These are phyloP conservation scores for Teratosphaeria viscida DNA, from an alignment of 2,329 filamentous ascomycete species.

Conservation along the genomic window DNA sequence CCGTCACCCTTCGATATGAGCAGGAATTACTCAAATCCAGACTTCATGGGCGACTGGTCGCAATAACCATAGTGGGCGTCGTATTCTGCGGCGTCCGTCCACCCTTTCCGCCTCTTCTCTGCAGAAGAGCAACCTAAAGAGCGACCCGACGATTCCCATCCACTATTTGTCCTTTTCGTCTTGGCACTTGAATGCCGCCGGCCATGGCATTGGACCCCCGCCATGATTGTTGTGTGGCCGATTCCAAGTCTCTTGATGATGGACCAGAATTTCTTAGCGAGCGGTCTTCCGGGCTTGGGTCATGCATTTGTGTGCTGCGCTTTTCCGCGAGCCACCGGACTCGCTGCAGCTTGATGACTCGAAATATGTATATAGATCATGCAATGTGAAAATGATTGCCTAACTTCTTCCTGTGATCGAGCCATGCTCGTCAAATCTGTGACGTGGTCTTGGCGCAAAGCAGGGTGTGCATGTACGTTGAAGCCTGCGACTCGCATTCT, in stretches of 20 bases:
- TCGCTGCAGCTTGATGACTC: background rate
- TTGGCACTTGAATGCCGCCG: background rate
- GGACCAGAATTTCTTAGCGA: background rate
- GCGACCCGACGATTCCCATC: background rate
- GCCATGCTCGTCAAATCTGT: background rate
- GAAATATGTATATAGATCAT: background rate
- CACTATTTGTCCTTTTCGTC: background rate
- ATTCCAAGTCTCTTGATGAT: background rate
- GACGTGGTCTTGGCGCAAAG: background rate
- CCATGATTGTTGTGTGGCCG: background rate
- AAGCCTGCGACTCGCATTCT: background rate
- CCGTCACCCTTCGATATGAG: constrained; percentile 18
- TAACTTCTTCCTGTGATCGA: background rate
- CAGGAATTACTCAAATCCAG: constrained; percentile 18
- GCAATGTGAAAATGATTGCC: background rate
- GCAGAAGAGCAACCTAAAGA: background rate
- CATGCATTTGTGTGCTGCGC: background rate
- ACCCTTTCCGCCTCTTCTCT: background rate
- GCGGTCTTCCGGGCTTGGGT: background rate
- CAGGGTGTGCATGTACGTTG: background rate
- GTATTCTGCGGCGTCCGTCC: constrained; percentile 5
- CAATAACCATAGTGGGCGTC: constrained; percentile 18
- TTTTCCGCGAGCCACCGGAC: background rate
- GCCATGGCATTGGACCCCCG: background rate
- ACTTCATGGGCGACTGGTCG: constrained; percentile 15